phyloP scores from a whole-genome alignment of 1,139 yeast species.

The Pichia cactophila region DNA sequence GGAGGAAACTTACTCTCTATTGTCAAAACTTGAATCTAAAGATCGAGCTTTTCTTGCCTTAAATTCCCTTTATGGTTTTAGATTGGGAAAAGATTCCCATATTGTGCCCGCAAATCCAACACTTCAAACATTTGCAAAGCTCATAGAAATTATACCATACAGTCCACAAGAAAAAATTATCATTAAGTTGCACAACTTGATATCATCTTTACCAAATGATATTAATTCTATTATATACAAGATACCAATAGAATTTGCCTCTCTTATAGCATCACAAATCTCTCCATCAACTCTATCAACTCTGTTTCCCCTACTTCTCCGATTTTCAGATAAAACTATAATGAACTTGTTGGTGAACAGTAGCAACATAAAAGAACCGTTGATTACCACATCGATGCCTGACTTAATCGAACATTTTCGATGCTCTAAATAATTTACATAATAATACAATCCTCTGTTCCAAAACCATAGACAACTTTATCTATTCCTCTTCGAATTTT shows the following conservation, averaged over 20 bases:
- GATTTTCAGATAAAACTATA: neutral
- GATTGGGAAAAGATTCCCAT: neutral
- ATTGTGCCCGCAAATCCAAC: neutral
- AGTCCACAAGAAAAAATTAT: neutral
- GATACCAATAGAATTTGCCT: neutral
- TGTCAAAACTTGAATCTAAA: neutral
- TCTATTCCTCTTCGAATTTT: conserved; percentile 73
- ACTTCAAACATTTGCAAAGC: neutral
- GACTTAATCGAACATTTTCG: neutral
- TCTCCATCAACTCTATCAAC: neutral
- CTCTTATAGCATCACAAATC: neutral
- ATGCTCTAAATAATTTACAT: conserved; percentile 24
- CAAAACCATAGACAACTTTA: conserved; percentile 89
- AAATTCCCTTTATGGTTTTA: neutral
- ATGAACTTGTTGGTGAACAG: neutral
- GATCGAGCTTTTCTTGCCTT: neutral
- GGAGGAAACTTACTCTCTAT: neutral
- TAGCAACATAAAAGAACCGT: neutral
- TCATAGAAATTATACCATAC: neutral
- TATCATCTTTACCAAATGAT: neutral
- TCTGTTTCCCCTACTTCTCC: neutral
- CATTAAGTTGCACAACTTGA: neutral
- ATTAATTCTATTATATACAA: neutral
- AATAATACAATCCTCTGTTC: conserved; percentile 56
- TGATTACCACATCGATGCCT: neutral